A percentile compares a stretch with the other conserved stretches of the same genome.
Conservation (phyloP, 1,284 basidiomycete genomes). For the Pseudozyma pruni region DNA sequence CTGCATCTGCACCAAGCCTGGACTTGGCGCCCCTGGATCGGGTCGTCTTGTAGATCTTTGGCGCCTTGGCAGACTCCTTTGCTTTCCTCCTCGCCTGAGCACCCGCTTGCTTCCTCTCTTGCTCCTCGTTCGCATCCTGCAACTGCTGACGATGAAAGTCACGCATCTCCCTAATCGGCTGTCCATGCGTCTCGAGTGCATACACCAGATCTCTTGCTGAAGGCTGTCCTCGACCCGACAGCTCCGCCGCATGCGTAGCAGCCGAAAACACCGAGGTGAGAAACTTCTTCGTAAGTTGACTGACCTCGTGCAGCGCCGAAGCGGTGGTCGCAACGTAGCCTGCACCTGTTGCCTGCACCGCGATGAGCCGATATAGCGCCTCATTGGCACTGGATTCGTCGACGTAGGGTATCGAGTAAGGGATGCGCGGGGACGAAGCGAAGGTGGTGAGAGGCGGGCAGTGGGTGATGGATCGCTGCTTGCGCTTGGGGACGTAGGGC, state of each 20-base stretch:
- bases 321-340: conserved; percentile 43
- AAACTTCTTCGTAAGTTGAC: conserved; percentile 39
- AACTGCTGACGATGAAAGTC: conserved; percentile 30
- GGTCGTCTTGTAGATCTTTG: conserved; percentile 7
- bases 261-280: conserved; percentile 39
- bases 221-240: conserved; percentile 27
- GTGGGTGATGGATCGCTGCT: conserved; percentile 29
- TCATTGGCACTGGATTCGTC: conserved; percentile 24
- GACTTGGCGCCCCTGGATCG: background rate
- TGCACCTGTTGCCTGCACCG: conserved; percentile 22
- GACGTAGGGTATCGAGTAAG: conserved; percentile 24
- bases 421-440: conserved; percentile 23
- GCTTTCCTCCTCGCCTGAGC: conserved; percentile 18
- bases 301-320: conserved; percentile 40
- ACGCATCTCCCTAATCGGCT: conserved; percentile 38
- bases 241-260: conserved; percentile 38
- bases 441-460: conserved; percentile 14
- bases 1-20: conserved; percentile 6
- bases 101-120: conserved; percentile 1
- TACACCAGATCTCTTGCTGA: conserved; percentile 48
- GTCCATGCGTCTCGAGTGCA: conserved; percentile 49
- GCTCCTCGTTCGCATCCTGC: conserved; percentile 2
- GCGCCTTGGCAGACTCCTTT: conserved; percentile 9
- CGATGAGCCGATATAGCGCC: conserved; percentile 37
- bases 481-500: conserved; percentile 34